phyloP scores from a whole-genome alignment of 306 rosid genomes.

The peach (Prunus persica) region DNA sequence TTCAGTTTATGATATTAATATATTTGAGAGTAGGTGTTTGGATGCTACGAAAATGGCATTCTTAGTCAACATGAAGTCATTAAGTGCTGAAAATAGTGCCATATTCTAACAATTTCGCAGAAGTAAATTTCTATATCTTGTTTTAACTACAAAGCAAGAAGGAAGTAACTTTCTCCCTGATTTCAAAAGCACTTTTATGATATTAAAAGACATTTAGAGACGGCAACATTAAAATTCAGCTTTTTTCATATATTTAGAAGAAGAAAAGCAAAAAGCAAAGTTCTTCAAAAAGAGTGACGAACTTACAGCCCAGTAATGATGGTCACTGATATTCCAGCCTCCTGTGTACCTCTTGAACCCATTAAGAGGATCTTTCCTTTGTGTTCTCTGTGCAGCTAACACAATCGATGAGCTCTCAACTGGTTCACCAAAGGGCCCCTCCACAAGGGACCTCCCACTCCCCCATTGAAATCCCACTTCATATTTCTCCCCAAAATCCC shows the following conservation, averaged over 20 bases:
- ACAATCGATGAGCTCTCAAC: conserved; percentile 30
- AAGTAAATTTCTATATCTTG: background rate
- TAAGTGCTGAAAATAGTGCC: background rate
- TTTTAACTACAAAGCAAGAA: background rate
- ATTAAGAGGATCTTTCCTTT: conserved; percentile 46
- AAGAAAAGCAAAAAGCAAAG: background rate
- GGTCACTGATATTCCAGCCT: conserved; percentile 58
- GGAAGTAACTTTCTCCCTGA: background rate
- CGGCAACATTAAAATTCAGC: background rate
- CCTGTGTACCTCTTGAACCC: conserved; percentile 40
- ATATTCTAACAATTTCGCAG: background rate
- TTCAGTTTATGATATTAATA: background rate
- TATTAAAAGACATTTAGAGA: background rate
- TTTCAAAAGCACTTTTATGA: background rate
- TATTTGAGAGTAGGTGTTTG: background rate
- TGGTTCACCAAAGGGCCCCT: conserved; percentile 38
- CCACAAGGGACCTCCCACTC: conserved; percentile 29
- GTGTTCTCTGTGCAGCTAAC: conserved; percentile 47
- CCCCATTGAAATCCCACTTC: conserved; percentile 19
- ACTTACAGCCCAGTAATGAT: conserved; percentile 61
- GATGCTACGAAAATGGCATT: background rate
- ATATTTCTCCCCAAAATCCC: conserved; percentile 26
- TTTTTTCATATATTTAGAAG: background rate
- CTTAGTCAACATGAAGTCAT: background rate
- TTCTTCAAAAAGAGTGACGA: background rate